phyloP scores from a whole-genome alignment of 208 protist species.

The Leishmania tropica region DNA sequence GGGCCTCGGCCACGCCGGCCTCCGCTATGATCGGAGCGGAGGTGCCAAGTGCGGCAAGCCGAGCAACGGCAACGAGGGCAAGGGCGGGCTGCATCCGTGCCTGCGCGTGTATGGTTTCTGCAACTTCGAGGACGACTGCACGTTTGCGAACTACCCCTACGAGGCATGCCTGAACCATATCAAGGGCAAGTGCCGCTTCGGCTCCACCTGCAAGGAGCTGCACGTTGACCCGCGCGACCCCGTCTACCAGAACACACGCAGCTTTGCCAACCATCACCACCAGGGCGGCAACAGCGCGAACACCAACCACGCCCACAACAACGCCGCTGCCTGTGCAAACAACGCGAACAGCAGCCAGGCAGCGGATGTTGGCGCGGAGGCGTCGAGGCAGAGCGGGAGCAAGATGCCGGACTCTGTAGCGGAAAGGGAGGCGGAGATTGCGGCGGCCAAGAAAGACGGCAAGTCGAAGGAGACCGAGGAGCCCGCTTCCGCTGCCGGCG shows the following conservation, averaged over 20 bases:
- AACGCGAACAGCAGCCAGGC: constrained; percentile 12
- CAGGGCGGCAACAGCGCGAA: constrained; percentile 8
- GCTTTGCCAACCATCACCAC: constrained; percentile 44
- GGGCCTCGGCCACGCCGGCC: constrained; percentile 3
- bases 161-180: constrained; percentile 90
- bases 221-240: constrained; percentile 75
- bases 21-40: constrained; percentile 20
- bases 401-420: constrained; percentile 5
- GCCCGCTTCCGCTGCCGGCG: neutral
- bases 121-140: constrained; percentile 90
- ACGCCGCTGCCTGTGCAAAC: neutral
- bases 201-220: constrained; percentile 83
- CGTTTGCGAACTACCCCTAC: constrained; percentile 88
- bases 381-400: neutral
- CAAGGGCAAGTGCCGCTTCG: constrained; percentile 92
- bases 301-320: constrained; percentile 21
- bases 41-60: constrained; percentile 21
- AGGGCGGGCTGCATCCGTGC: constrained; percentile 73
- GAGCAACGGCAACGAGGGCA: constrained; percentile 21
- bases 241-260: constrained; percentile 58
- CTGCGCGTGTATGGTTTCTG: constrained; percentile 88
- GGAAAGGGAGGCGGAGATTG: neutral
- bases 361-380: constrained; percentile 3
- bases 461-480: neutral
- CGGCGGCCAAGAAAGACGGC: neutral